Evolutionary conservation across 2,329 filamentous ascomycete genomes (phyloP).

Genomic region (Chrysoporthe cubensis): DNA sequence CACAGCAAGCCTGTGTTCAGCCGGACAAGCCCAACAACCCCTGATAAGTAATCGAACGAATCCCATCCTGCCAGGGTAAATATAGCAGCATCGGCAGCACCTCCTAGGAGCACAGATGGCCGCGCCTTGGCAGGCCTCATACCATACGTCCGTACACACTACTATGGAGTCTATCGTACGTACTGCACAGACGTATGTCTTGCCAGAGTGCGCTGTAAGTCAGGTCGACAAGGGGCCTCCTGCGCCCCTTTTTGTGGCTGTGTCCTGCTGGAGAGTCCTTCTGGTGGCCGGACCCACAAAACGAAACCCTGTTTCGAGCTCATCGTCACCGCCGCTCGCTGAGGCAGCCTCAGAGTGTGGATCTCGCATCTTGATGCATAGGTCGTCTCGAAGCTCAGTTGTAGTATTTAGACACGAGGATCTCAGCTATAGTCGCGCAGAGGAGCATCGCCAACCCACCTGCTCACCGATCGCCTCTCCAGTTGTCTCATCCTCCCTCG

Average conservation of each 20-base stretch:
- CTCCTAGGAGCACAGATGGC: background rate
- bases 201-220: background rate
- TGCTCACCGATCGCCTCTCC: background rate
- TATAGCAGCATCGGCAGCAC: too few relatives aligned
- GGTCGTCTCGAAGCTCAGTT: background rate
- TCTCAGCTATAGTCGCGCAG: background rate
- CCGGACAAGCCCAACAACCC: background rate
- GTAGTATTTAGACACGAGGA: background rate
- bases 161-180: too few relatives aligned
- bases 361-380: background rate
- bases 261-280: conserved; percentile 1
- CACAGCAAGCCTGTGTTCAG: background rate
- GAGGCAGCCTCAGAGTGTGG: conserved; percentile 11
- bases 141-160: too few relatives aligned
- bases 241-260: conserved; percentile 16
- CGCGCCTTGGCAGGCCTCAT: background rate
- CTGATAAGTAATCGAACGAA: background rate
- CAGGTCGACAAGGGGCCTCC: conserved; percentile 9
- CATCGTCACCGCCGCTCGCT: background rate
- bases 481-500: background rate
- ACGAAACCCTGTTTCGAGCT: conserved; percentile 2
- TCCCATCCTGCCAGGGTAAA: background rate
- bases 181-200: background rate
- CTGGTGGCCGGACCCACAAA: background rate
- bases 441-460: background rate